Percentiles rank a stretch among this genome's conserved stretches.
These are phyloP conservation scores for Dactylellina leptospora DNA, from an alignment of 2,329 filamentous ascomycete species.

Conservation along the genomic window DNA sequence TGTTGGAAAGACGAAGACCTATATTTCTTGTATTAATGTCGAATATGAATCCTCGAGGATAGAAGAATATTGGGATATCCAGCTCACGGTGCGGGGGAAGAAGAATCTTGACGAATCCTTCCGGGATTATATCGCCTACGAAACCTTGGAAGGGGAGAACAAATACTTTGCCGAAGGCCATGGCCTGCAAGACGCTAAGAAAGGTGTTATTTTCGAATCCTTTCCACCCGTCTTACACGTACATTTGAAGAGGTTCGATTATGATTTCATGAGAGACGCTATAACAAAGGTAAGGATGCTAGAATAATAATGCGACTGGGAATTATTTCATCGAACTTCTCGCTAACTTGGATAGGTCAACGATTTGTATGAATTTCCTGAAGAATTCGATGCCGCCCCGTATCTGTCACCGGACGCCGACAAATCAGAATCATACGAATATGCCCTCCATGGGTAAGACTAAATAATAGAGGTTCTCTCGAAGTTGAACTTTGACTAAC, in stretches of 20 bases:
- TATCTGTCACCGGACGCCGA: conserved; percentile 89
- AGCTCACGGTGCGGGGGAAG: conserved; percentile 94
- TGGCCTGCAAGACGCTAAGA: conserved; percentile 94
- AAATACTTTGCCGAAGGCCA: conserved; percentile 94
- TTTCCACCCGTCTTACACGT: conserved; percentile 94
- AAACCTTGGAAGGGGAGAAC: conserved; percentile 97
- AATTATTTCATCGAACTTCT: too few relatives aligned
- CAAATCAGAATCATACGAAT: conserved; percentile 85
- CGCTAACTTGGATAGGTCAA: conserved; percentile 69
- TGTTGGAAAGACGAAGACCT: conserved; percentile 97
- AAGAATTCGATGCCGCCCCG: conserved; percentile 81
- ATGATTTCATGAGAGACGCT: conserved; percentile 92
- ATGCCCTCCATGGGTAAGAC: conserved; percentile 77
- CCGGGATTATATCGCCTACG: conserved; percentile 93
- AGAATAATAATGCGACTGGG: background rate
- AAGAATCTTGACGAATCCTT: conserved; percentile 93
- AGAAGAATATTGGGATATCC: conserved; percentile 99
- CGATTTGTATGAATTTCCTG: conserved; percentile 88
- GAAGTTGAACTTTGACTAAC: background rate
- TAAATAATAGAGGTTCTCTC: too few relatives aligned
- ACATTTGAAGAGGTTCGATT: conserved; percentile 96
- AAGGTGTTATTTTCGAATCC: conserved; percentile 95
- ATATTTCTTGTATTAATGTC: conserved; percentile 98
- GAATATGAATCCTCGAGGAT: conserved; percentile 94
- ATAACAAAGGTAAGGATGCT: conserved; percentile 79